A percentile compares a stretch with the other conserved stretches of the same genome.
Evolutionary conservation across 2,329 filamentous ascomycete genomes (phyloP).

Genomic region (Trichoderma asperellum): DNA sequence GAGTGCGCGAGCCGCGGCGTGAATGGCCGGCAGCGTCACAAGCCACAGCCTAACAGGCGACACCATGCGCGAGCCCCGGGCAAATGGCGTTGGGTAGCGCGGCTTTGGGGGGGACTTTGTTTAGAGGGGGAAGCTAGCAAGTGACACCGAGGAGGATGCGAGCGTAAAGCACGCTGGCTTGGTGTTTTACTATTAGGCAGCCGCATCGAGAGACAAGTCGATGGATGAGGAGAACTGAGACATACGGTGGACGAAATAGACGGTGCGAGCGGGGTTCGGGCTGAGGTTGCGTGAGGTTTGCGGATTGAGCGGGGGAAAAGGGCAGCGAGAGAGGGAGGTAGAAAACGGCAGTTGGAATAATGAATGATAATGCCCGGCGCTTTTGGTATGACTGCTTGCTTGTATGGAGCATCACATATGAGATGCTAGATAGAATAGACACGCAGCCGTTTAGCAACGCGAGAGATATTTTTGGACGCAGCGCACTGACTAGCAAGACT

Average conservation of each 20-base stretch:
- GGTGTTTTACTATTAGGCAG: background rate
- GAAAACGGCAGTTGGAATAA: background rate
- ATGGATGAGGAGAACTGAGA: background rate
- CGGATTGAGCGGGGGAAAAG: background rate
- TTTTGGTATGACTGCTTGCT: background rate
- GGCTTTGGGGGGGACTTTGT: background rate
- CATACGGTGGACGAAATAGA: background rate
- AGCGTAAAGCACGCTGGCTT: background rate
- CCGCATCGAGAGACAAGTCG: background rate
- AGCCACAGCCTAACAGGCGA: conserved; percentile 8
- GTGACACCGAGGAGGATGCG: conserved; percentile 2
- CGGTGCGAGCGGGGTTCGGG: background rate
- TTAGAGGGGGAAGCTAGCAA: background rate
- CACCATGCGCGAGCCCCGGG: conserved; percentile 9
- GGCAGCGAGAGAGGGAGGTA: background rate
- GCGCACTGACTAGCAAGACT: background rate
- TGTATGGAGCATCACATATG: background rate
- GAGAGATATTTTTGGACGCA: background rate
- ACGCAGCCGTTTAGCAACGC: background rate
- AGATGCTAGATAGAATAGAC: background rate
- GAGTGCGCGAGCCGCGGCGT: background rate
- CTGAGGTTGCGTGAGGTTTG: background rate
- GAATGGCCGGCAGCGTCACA: conserved; percentile 9
- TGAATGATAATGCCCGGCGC: too few species aligned
- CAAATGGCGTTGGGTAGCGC: conserved; percentile 18